Evolutionary conservation across 1,284 basidiomycete genomes (phyloP), one percentile per base, ranked within the genome.

Genomic region (Bothia castanella): DNA sequence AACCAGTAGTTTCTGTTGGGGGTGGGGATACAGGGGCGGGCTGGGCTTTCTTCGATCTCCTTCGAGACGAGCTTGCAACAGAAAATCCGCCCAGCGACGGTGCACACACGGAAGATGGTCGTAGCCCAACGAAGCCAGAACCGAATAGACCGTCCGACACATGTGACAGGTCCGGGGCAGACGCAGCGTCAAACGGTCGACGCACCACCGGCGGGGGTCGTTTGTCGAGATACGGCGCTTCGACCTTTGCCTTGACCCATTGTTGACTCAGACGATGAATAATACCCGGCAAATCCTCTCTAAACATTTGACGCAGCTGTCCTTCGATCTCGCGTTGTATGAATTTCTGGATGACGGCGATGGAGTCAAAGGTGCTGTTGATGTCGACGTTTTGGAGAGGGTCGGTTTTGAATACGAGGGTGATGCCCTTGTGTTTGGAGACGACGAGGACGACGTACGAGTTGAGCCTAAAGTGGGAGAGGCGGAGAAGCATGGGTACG

Each of bases 341-440:
- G 70, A 95, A 97, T 50, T 92, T 94, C 63, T 97, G 92, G 49
- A 99, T 97, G 55, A 97, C 94, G 44, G 92, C 93, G 55, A 99
- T 96, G 16, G 91, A 94, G 71, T 99, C 97, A 64, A 99, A 99
- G 0, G 96, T 98, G 64, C 89, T 92, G 68, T 89, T 92, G 62
- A 99, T 98, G 64, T 98, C 91, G 48, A 99, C 93, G 61, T 94
- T 93, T 71, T 99, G 95, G 19, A 99, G 80, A 0, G 97, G 97
- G 70, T 99, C 97, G 49, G 97, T 99, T 74, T 99, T 99, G 85
- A 99, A 99, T 21, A 99, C 97, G 41, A 99, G 83, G 0, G 97
- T 99, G 68, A 99, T 97, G 43, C 97, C 97, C 65, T 98, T 98
- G 67, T 89, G 89, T 58, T 92, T 92, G 23, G 94, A 97, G 47